Conservation (phyloP, 305 asterid species). For the Lippia alba region DNA sequence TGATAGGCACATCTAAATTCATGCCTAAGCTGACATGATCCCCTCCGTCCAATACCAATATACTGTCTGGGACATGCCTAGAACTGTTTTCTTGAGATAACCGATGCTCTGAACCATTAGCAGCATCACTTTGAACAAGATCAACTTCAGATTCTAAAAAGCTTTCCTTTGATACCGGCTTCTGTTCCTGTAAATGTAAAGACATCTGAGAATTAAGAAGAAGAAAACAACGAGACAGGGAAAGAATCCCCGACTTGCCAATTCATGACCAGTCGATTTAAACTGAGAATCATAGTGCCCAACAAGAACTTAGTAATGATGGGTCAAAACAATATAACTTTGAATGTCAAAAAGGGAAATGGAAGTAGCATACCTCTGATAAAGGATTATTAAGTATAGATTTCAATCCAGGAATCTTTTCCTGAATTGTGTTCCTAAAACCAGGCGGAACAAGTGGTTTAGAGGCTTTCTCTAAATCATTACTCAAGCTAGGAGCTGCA, state of each 20-base stretch:
- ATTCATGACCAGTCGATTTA: neutral
- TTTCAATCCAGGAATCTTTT: constrained; percentile 55
- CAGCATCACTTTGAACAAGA: constrained; percentile 37
- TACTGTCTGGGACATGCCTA: constrained; percentile 42
- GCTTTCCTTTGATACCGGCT: constrained; percentile 42
- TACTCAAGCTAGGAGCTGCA: constrained; percentile 34
- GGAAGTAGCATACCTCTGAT: constrained; percentile 47
- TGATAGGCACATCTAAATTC: constrained; percentile 36
- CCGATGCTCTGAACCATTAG: constrained; percentile 38
- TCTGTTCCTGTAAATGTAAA: constrained; percentile 47
- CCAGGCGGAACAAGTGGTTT: constrained; percentile 83
- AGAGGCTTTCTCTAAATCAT: constrained; percentile 50
- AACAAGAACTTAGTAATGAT: neutral
- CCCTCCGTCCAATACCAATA: constrained; percentile 33
- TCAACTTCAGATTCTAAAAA: constrained; percentile 37
- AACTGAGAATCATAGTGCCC: neutral
- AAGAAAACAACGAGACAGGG: neutral
- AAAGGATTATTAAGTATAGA: constrained; percentile 39
- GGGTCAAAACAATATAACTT: neutral
- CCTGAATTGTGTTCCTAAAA: constrained; percentile 49
- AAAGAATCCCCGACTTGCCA: no score
- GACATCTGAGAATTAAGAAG: constrained; percentile 16
- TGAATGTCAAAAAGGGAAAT: neutral
- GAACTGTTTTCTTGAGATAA: constrained; percentile 38
- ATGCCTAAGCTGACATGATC: constrained; percentile 37